phyloP scores from a whole-genome alignment of 192 early-diverging fungal genomes.

The Chytriomyces sp. region DNA sequence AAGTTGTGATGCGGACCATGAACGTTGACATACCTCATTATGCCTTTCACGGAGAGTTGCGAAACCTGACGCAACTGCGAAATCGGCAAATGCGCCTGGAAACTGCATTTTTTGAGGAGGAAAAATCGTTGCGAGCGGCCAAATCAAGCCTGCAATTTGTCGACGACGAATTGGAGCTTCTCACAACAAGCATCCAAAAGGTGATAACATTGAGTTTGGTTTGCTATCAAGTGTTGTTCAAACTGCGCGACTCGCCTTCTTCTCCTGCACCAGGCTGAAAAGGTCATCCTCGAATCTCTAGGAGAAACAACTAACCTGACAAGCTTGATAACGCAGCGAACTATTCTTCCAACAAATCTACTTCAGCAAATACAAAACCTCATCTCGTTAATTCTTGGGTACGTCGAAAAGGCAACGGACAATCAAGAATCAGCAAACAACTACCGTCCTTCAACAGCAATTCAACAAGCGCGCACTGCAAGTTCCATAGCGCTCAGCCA shows the following conservation, averaged over 20 bases:
- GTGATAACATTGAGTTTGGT: background rate
- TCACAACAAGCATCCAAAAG: constrained; percentile 6
- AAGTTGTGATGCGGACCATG: constrained; percentile 19
- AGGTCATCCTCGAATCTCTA: background rate
- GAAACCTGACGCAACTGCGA: constrained; percentile 1
- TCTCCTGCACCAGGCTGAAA: background rate
- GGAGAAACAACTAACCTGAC: background rate
- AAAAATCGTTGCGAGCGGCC: background rate
- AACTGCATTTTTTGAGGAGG: background rate
- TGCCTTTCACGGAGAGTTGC: constrained; percentile 21
- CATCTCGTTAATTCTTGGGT: background rate
- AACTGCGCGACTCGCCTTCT: background rate
- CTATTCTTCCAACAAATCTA: background rate
- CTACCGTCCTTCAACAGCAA: background rate
- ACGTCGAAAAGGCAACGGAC: background rate
- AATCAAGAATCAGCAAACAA: background rate
- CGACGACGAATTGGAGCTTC: constrained; percentile 20
- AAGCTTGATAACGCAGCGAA: background rate
- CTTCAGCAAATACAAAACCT: constrained; percentile 1
- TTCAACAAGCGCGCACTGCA: background rate
- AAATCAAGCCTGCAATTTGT: background rate
- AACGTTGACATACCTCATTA: constrained; percentile 8
- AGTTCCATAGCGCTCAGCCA: background rate
- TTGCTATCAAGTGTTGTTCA: background rate
- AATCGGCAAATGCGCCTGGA: constrained; percentile 4